A percentile compares a stretch with the other conserved stretches of the same genome.
These are phyloP conservation scores for Citrullus amarus DNA, from an alignment of 306 rosid genomes.

Conservation along the genomic window DNA sequence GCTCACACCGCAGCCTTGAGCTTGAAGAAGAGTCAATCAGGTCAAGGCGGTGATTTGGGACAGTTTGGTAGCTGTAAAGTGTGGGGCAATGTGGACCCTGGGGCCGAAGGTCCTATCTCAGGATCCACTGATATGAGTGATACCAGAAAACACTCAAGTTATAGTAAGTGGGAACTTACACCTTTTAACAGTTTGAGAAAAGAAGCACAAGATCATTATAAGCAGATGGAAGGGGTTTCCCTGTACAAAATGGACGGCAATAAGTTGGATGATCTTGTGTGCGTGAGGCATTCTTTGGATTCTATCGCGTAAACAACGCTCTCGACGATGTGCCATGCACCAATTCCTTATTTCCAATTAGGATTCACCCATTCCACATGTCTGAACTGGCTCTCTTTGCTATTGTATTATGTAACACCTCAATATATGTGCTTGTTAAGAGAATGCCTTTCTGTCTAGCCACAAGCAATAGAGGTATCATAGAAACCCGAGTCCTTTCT, in stretches of 20 bases:
- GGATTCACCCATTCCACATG: background rate
- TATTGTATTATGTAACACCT: background rate
- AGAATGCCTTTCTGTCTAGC: background rate
- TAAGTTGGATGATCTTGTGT: constrained; percentile 87
- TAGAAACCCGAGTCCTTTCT: background rate
- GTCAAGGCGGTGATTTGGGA: constrained; percentile 37
- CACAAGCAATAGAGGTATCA: background rate
- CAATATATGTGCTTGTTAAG: background rate
- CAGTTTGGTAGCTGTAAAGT: constrained; percentile 92
- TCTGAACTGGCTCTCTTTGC: background rate
- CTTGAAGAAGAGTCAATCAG: constrained; percentile 36
- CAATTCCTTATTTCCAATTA: background rate
- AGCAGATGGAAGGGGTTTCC: constrained; percentile 77
- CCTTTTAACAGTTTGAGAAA: constrained; percentile 65
- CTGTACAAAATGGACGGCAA: constrained; percentile 94
- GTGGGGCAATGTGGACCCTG: constrained; percentile 61
- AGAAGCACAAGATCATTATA: constrained; percentile 61
- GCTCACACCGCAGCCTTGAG: constrained; percentile 78
- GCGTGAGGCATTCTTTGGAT: constrained; percentile 61
- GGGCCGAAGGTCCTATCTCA: constrained; percentile 58
- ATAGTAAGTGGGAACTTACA: constrained; percentile 82
- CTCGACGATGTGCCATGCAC: background rate
- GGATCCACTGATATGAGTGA: constrained; percentile 86
- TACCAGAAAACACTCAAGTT: constrained; percentile 56
- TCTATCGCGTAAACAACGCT: background rate